Conservation (phyloP, 164 flowering plant species). For the Nelumbo lutea region DNA sequence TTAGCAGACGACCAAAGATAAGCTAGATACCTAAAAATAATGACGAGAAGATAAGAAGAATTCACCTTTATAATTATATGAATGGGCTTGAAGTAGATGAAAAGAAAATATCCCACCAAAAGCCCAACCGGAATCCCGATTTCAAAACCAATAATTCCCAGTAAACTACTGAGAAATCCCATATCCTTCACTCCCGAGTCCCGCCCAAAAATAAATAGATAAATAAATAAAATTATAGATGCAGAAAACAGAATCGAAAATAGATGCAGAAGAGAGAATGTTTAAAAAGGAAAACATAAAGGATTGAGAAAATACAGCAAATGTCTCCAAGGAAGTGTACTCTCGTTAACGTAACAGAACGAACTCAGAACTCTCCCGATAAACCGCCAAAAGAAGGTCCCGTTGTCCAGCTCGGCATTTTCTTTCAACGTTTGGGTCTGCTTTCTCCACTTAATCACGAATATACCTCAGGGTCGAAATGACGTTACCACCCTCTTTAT, state of each 20-base stretch:
- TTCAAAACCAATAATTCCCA: constrained; percentile 44
- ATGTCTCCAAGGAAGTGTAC: background rate
- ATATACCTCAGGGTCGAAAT: background rate
- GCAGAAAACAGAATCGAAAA: background rate
- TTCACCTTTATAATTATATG: constrained; percentile 30
- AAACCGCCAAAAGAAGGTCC: no score
- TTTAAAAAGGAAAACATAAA: background rate
- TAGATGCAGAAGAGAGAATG: background rate
- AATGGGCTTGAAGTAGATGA: constrained; percentile 35
- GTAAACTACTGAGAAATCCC: constrained; percentile 38
- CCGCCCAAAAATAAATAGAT: background rate
- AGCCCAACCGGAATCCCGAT: constrained; percentile 39
- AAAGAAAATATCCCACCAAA: constrained; percentile 40
- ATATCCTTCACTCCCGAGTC: constrained; percentile 10
- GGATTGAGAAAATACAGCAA: background rate
- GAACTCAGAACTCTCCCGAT: no score
- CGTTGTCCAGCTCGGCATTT: background rate
- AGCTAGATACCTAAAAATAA: background rate
- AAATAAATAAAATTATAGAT: background rate
- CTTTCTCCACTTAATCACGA: background rate
- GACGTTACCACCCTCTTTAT: no score
- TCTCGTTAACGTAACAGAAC: no score
- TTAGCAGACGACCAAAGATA: background rate
- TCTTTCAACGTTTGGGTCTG: background rate
- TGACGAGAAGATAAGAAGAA: background rate